A percentile compares a stretch with the other conserved stretches of the same genome.
Conservation (phyloP, 2,329 filamentous ascomycete species). For the Aspergillus sp. region DNA sequence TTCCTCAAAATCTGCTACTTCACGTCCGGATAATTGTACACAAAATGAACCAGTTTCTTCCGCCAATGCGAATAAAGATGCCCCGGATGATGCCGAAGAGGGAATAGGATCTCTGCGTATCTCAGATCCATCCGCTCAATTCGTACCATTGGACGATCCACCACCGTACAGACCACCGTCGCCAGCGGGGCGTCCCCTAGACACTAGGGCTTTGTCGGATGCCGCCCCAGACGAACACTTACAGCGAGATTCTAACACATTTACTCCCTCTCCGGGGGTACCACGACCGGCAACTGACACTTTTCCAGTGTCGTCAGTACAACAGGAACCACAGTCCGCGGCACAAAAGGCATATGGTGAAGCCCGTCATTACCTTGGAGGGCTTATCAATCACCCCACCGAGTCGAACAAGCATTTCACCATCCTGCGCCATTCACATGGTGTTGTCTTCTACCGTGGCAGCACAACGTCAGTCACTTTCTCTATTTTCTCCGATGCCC, state of each 20-base stretch:
- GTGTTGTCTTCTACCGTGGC: slow-evolving; percentile 59
- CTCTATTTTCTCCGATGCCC: slow-evolving; percentile 54
- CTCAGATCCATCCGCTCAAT: neutral
- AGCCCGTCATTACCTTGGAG: slow-evolving; percentile 57
- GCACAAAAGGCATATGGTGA: slow-evolving; percentile 39
- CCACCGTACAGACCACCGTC: neutral
- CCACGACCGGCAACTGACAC: neutral
- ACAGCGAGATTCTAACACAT: neutral
- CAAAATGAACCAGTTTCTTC: neutral
- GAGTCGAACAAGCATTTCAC: slow-evolving; percentile 60
- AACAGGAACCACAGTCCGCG: slow-evolving; percentile 7
- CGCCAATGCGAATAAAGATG: neutral
- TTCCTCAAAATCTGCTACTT: no score
- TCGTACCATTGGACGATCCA: neutral
- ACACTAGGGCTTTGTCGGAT: neutral
- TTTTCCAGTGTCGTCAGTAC: neutral
- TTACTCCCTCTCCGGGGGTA: neutral
- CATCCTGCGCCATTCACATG: slow-evolving; percentile 58
- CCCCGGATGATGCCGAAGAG: neutral
- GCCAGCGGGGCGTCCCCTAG: neutral
- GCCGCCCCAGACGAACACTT: neutral
- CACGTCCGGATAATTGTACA: no score
- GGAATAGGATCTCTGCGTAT: neutral
- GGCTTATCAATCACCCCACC: slow-evolving; percentile 54
- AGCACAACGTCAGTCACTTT: slow-evolving; percentile 56